Evolutionary conservation across 75 land plant genomes (phyloP), one percentile per base, ranked within the genome.

Genomic region (Adiantum capillusveneris): DNA sequence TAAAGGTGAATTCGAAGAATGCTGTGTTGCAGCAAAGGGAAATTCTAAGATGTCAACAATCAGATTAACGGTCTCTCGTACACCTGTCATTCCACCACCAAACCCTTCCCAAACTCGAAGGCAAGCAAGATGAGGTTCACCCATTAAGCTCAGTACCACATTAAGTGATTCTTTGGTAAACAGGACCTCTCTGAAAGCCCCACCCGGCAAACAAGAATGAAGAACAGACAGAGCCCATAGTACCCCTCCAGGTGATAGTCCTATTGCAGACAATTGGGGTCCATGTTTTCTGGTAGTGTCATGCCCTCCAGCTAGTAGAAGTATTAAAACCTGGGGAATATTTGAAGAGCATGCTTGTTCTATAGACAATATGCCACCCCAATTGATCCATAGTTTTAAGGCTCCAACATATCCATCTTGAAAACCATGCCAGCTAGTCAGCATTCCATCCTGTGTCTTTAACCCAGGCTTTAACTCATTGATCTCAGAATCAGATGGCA

Each of bases 361-460:
- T n/a, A 75, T 61, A 49, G 86, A 87, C 36, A 79, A 57, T 36
- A 80, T 68, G 29, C 98, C 98, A 55, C 87, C 96, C 77, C 85
- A 94, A 42, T 68, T 83, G 31, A 94, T 69, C 60, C 82, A 77
- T 39, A 77, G 63, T 25, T 85, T 83, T 36, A 95, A 63, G 42
- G 87, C 59, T 7, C 99, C 99, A 70, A 90, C 70, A 74, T 70
- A 86, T 22, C 99, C 99, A 82, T 95, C 99, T 48, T 70, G 74
- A 21, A 72, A 39, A 1, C 99, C 90, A 70, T 84, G 87, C 86
- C 85, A 81, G 41, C 69, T 75, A 0, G 83, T 75, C 34, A 89
- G 68, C 74, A 71, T 58, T 7, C 69, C 76, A 66, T 75, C 86
- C 58, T 73, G 68, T 27, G n/a, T 18, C 36, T 26, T 36, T n/a